Base-by-base conservation (phyloP, 2,329 filamentous ascomycete genomes). In the Zymoseptoria pseudotritici region DNA sequence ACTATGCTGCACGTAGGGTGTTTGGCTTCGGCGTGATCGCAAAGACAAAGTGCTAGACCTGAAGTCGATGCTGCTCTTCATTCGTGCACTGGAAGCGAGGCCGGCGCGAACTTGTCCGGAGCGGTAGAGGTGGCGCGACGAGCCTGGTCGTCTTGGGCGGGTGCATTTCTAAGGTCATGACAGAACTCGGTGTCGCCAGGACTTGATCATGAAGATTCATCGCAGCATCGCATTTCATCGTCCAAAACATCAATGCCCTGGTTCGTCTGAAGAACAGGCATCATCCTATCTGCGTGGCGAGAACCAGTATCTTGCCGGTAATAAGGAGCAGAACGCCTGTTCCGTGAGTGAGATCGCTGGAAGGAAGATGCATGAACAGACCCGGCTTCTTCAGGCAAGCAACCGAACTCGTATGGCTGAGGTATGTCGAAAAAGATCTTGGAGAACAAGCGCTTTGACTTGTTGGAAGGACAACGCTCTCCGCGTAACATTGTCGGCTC, bases 161-260 rank as follows among this genome's bases (percentile, higher is more conserved):
- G 7, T 29, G 26, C 4, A 29, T 1, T 29, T 29, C 4, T 9
- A 2, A 29, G 26, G 2, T 9, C 26, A 1, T 4, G 26, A 29
- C 26, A 29, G 26, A 29, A 9, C 26, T 29, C 26, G 9, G 26
- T 29, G 26, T 29, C 26, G 7, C 26, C 8, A 4, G 26, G 26
- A 7, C 26, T 9, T 29, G 26, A 9, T 29, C 26, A 9, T 29
- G 26, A 29, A 9, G 56, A 59, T 62, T 56, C 46, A 54, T 61
- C 60, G 29, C 50, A 36, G 46, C 58, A 56, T 54, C 31, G n/a
- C 56, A 50, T 9, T 29, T 29, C 26, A 29, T 29, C 9, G 26
- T 29, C 8, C 36, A 17, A 13, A 46, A 7, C 11, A n/a, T n/a
- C 13, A n/a, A 46, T 46, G 13, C 36, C 13, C 13, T 46, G 36